Conservation (phyloP, 1,139 yeast genomes). For the Taiozyma sp. region DNA sequence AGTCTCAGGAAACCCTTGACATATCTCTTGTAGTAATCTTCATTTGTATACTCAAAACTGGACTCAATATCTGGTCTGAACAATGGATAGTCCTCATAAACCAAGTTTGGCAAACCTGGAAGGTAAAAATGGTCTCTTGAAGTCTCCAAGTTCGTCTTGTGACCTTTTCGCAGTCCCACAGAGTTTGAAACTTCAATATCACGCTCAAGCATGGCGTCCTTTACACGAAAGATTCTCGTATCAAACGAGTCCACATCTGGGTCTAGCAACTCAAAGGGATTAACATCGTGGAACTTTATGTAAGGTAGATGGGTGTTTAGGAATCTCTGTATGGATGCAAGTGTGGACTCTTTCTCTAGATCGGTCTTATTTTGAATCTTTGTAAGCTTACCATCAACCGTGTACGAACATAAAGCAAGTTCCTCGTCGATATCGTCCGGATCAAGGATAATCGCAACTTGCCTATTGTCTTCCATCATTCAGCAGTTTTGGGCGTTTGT, state of each 20-base stretch:
- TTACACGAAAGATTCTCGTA: conserved; percentile 6
- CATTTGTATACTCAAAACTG: conserved; percentile 14
- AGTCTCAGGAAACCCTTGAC: conserved; percentile 7
- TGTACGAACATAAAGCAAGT: conserved; percentile 5
- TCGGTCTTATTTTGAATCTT: background rate
- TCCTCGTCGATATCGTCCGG: conserved; percentile 9
- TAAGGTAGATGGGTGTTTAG: conserved; percentile 18
- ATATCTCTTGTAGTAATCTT: conserved; percentile 9
- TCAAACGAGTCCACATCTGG: conserved; percentile 4
- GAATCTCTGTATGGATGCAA: conserved; percentile 2
- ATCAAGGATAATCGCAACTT: conserved; percentile 8
- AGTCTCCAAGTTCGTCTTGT: conserved; percentile 7
- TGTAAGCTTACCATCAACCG: conserved; percentile 5
- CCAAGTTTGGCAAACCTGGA: conserved; percentile 18
- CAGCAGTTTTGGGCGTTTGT: background rate
- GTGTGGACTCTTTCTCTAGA: background rate
- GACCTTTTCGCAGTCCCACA: conserved; percentile 14
- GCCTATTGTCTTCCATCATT: conserved; percentile 4
- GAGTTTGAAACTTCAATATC: conserved; percentile 16
- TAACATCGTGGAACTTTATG: conserved; percentile 16
- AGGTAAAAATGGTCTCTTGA: conserved; percentile 14
- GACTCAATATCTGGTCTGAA: conserved; percentile 15
- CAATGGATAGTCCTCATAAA: conserved; percentile 21
- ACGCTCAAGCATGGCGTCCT: conserved; percentile 18
- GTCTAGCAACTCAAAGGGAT: conserved; percentile 17